These are phyloP conservation scores for Teunomyces cretensis DNA, from an alignment of 805 yeast genomes.

Conservation along the genomic window DNA sequence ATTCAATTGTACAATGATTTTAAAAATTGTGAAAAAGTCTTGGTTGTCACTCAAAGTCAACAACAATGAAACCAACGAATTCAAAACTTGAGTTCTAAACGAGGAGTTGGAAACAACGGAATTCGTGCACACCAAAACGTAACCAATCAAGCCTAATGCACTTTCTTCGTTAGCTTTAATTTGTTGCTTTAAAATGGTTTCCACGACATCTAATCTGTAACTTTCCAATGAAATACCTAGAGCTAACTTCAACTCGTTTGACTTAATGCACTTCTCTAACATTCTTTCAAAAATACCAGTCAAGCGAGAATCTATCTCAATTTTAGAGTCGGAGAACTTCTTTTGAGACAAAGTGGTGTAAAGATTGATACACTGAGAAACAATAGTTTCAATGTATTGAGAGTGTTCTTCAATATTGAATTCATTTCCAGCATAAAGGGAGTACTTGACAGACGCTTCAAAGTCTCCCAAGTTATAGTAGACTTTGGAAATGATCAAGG, in stretches of 20 bases:
- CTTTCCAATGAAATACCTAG: slow-evolving; percentile 90
- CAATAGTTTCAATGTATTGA: slow-evolving; percentile 92
- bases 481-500: slow-evolving; percentile 87
- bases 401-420: slow-evolving; percentile 73
- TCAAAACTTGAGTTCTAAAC: slow-evolving; percentile 67
- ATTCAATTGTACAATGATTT: slow-evolving; percentile 85
- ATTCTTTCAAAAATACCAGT: slow-evolving; percentile 76
- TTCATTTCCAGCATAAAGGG: slow-evolving; percentile 77
- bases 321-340: slow-evolving; percentile 20
- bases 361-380: slow-evolving; percentile 85
- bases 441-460: slow-evolving; percentile 84
- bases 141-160: slow-evolving; percentile 59
- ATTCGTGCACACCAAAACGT: slow-evolving; percentile 73
- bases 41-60: slow-evolving; percentile 53
- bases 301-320: slow-evolving; percentile 59
- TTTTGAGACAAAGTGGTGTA: slow-evolving; percentile 68
- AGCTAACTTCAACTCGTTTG: slow-evolving; percentile 75
- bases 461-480: slow-evolving; percentile 91
- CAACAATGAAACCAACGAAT: slow-evolving; percentile 59
- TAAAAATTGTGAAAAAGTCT: slow-evolving; percentile 81
- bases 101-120: slow-evolving; percentile 61
- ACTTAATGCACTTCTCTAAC: slow-evolving; percentile 73
- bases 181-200: slow-evolving; percentile 49
- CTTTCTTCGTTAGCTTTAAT: slow-evolving; percentile 47
- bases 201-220: slow-evolving; percentile 78